These are phyloP conservation scores for Multifurca ochricompacta DNA, from an alignment of 768 basidiomycete genomes.

Conservation along the genomic window DNA sequence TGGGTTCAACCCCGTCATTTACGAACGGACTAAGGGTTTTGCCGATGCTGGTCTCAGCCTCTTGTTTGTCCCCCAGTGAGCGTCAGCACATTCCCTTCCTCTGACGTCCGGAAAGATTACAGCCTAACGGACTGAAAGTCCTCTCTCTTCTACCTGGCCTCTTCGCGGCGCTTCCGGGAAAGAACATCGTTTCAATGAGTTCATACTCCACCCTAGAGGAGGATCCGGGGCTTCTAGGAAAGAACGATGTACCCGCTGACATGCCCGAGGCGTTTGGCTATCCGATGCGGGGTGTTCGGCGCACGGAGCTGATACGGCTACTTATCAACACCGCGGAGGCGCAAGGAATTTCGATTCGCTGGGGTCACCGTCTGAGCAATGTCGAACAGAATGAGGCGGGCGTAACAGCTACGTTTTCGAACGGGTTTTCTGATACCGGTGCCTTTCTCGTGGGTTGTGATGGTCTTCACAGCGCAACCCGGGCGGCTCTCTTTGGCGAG, in stretches of 20 bases:
- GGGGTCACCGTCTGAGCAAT: constrained; percentile 28
- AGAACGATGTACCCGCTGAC: constrained; percentile 22
- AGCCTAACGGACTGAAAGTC: constrained; percentile 18
- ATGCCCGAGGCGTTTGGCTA: constrained; percentile 24
- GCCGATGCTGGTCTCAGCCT: constrained; percentile 19
- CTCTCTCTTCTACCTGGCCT: constrained; percentile 14
- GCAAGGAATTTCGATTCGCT: constrained; percentile 30
- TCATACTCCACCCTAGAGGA: constrained; percentile 21
- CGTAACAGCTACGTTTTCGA: constrained; percentile 31
- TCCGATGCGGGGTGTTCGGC: constrained; percentile 28
- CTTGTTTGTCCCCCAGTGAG: constrained; percentile 1
- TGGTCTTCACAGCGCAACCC: constrained; percentile 37
- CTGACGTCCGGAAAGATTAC: constrained; percentile 13
- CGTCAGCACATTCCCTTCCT: neutral
- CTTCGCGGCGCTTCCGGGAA: constrained; percentile 9
- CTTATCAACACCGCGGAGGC: constrained; percentile 29
- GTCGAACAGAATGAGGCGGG: constrained; percentile 27
- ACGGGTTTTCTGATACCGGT: constrained; percentile 30
- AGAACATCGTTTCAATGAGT: constrained; percentile 8
- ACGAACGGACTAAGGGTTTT: constrained; percentile 12
- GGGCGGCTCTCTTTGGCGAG: constrained; percentile 32
- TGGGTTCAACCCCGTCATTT: constrained; percentile 17
- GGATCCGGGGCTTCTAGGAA: constrained; percentile 26
- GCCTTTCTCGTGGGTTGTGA: constrained; percentile 39
- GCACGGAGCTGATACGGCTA: constrained; percentile 27